Evolutionary conservation across 2,329 filamentous ascomycete species (phyloP), one percentile per base, ranked within the genome.

Genomic region (Fusarium nurragi): DNA sequence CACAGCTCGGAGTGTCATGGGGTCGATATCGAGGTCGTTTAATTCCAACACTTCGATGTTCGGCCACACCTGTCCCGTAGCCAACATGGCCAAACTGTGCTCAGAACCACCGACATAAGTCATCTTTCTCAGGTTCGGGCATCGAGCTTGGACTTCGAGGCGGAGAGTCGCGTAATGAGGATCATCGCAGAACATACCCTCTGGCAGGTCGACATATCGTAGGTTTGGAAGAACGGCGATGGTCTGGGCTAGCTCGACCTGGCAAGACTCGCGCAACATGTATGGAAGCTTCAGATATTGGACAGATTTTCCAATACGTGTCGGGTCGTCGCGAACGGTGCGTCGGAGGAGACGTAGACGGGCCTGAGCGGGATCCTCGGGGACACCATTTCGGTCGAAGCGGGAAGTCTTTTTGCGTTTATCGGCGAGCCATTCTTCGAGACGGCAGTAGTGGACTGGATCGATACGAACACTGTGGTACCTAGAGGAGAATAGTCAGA

Each of bases 381-480:
- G 90, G 60, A 93, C 88, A 62, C 88, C 90, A 76, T 94, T 93
- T 73, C 90, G 85, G 74, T 92, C 85, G 75, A 92, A 90, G 71
- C 88, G 87, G 32, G 88, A 89, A 58, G 86, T 86, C 63, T 88
- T 88, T 75, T 91, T 93, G 64, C 94, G 90, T 76, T 86, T 88
- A 70, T 94, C 92, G 50, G 91, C 87, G 32, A 97, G 86, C 69
- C 90, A 82, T 58, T 91, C 89, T 77, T 98, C 94, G 71, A 91
- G 90, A 65, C 91, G 88, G 81, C 94, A 98, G 79, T 97, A 97
- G 78, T 98, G 94, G 28, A 97, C 94, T 18, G 91, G 87, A 75
- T 98, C 94, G 75, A 98, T 95, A 59, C 94, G 91, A 67, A 98
- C 89, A 80, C 93, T 94, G 72, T 90, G 89, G 76, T 96, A 97